Conservation (phyloP, 2,329 filamentous ascomycete genomes). For the Coniochaeta sp. region DNA sequence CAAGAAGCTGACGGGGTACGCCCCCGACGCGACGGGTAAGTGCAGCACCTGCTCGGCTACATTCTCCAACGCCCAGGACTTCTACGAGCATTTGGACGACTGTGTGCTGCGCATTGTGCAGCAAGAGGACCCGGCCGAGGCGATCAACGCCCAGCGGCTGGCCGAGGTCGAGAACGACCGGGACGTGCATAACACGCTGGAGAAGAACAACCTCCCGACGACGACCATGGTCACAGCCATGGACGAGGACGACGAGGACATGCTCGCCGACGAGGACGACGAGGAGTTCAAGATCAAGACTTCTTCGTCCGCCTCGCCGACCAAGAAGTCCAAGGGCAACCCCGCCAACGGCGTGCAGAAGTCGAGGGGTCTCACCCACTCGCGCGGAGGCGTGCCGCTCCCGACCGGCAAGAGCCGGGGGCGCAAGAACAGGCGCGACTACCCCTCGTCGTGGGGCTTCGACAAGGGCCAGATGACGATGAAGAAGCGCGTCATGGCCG, state of each 20-base stretch:
- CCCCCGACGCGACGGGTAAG: conserved; percentile 78
- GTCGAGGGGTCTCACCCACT: conserved; percentile 69
- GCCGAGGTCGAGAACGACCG: conserved; percentile 59
- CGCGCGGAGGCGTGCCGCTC: conserved; percentile 62
- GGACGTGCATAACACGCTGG: conserved; percentile 53
- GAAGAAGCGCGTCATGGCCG: conserved; percentile 92
- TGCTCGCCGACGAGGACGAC: conserved; percentile 52
- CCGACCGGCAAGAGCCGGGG: conserved; percentile 47
- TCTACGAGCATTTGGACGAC: conserved; percentile 92
- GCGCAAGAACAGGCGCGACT: conserved; percentile 88
- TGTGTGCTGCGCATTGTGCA: conserved; percentile 66
- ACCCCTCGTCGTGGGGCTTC: conserved; percentile 90
- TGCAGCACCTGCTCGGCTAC: conserved; percentile 90
- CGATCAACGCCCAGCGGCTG: conserved; percentile 59
- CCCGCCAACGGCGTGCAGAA: conserved; percentile 53
- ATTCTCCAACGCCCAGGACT: conserved; percentile 91
- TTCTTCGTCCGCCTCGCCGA: conserved; percentile 34
- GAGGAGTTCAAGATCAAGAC: conserved; percentile 40
- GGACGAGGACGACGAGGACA: conserved; percentile 33
- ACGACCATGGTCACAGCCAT: conserved; percentile 31
- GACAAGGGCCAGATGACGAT: conserved; percentile 91
- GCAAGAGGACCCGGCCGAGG: conserved; percentile 62
- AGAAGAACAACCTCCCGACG: conserved; percentile 56
- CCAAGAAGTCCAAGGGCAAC: conserved; percentile 50
- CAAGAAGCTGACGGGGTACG: conserved; percentile 64